Evolutionary conservation across 2,329 filamentous ascomycete genomes (phyloP), one percentile per base, ranked within the genome.

Genomic region (Tolypocladium cylindrosporum): DNA sequence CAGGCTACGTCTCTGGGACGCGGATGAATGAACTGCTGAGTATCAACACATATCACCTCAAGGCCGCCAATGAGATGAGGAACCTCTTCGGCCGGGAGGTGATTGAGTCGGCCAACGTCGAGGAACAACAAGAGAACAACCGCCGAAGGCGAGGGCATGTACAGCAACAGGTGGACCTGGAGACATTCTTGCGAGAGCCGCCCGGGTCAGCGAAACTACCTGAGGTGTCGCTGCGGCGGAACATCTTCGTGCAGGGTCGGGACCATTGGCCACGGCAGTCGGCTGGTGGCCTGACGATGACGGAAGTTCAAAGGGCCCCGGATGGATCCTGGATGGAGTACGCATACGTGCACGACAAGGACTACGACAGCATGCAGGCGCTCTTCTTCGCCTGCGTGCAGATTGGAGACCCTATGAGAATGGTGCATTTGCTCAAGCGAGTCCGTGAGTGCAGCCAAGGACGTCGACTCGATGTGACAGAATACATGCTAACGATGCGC

Each of bases 31-130:
- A 73, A 37, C 72, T 82, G 4, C 69, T 84, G 2, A 70, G 73
- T 37, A 76, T 83, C 65, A 80, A 81, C 64, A 83, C 86, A 0
- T 82, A 89, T 63, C 84, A 91, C 64, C 81, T 99, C 13, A 92
- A 93, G 68, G 90, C 90, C 9, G 79, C 87, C 41, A 96, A 96
- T 67, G 94, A 99, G 75, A 97, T 99, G 91, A 87, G 80, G 55
- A 76, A 74, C 37, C 71, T 85, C 2, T 85, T 80, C 69, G 83
- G 78, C 8, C 76, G 75, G 62, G 83, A 78, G 57, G 82, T 76
- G 67, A 88, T 80, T 71, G 83, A 76, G 67, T 79, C 75, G 1
- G 81, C 77, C 10, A 69, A 76, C 19, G 75, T 72, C 8, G 80
- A 82, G 59, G 79, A 82, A 58, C 74, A 75, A 54, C 72, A 74